Conservation (phyloP, 257 asterid species). For the Salvia miltiorrhiza region DNA sequence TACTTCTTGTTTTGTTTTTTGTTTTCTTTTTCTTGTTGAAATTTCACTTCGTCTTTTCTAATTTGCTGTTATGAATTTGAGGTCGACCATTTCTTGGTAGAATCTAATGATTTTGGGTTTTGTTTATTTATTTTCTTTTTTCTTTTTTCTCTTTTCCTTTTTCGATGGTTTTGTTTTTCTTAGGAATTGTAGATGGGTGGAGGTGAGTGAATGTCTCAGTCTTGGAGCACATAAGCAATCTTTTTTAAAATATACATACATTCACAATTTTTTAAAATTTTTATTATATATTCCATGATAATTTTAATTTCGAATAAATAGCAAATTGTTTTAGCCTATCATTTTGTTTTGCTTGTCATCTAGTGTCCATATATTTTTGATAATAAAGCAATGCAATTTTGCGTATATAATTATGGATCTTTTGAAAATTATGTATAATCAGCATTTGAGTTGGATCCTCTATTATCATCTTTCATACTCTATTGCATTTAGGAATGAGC, state of each 20-base stretch:
- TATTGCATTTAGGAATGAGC: too few species aligned
- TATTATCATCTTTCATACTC: too few species aligned
- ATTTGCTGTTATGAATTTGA: slow-evolving; percentile 26
- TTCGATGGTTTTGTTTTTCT: slow-evolving; percentile 10
- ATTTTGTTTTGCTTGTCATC: too few species aligned
- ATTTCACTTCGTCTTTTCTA: background rate
- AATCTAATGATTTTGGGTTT: slow-evolving; percentile 14
- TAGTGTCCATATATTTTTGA: too few species aligned
- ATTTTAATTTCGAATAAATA: background rate
- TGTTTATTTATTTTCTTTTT: background rate
- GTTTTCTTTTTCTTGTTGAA: slow-evolving; percentile 4
- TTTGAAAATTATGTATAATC: too few species aligned
- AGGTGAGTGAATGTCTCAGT: slow-evolving; percentile 30
- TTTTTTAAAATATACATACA: too few species aligned
- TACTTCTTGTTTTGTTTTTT: background rate
- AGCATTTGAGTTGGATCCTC: too few species aligned
- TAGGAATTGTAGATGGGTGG: slow-evolving; percentile 6
- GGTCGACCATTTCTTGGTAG: slow-evolving; percentile 38
- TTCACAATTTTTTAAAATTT: too few species aligned
- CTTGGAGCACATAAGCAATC: background rate
- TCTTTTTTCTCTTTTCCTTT: background rate
- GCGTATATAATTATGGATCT: too few species aligned
- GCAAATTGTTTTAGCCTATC: too few species aligned
- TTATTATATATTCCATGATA: too few species aligned
- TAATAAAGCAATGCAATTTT: too few species aligned